Evolutionary conservation across 768 basidiomycete species (phyloP).

Genomic region (Exsudoporus frostii): DNA sequence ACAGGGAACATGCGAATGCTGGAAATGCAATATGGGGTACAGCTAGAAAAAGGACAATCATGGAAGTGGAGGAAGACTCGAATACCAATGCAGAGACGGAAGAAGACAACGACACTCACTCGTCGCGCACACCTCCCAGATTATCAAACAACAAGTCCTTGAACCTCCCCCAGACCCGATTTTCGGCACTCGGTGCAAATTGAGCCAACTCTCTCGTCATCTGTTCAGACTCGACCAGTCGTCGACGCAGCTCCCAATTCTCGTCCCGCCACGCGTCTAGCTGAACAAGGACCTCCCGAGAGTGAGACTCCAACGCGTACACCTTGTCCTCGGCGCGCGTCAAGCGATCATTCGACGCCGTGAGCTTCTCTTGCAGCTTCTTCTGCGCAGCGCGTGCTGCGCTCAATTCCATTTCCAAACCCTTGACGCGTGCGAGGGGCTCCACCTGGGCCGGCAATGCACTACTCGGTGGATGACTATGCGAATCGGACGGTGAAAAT

Average conservation of each 20-base stretch:
- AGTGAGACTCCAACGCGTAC: constrained; percentile 20
- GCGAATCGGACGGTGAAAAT: not conserved
- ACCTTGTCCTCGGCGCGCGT: constrained; percentile 14
- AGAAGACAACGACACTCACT: constrained; percentile 9
- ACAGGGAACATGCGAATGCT: constrained; percentile 26
- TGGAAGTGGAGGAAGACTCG: not conserved
- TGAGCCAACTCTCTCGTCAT: constrained; percentile 16
- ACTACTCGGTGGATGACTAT: not conserved
- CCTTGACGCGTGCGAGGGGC: constrained; percentile 13
- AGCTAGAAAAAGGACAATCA: constrained; percentile 6
- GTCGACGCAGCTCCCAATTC: constrained; percentile 22
- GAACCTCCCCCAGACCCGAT: constrained; percentile 26
- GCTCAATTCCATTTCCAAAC: constrained; percentile 26
- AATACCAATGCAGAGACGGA: constrained; percentile 5
- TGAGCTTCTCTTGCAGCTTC: constrained; percentile 20
- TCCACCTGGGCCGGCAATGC: not conserved
- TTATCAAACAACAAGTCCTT: constrained; percentile 31
- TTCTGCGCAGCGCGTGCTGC: constrained; percentile 12
- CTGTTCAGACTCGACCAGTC: constrained; percentile 21
- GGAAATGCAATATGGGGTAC: constrained; percentile 20
- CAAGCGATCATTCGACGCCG: constrained; percentile 12
- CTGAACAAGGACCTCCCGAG: constrained; percentile 15
- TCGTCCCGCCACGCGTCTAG: constrained; percentile 22
- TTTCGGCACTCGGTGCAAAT: constrained; percentile 15
- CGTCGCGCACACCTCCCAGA: constrained; percentile 18